Conservation (phyloP, 169 alveolate species). For the Plasmodium vinckei region DNA sequence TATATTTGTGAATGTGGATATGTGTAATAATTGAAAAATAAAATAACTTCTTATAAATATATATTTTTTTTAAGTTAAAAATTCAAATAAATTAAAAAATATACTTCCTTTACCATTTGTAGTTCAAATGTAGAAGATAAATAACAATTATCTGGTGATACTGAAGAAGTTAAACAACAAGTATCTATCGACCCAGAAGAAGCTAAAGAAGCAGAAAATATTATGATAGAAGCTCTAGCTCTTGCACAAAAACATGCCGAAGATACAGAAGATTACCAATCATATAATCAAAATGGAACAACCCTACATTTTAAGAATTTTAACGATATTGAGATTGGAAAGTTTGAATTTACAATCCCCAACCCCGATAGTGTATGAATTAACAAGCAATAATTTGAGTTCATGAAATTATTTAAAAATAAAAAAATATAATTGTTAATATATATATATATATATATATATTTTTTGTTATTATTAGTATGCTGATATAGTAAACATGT, state of each 20-base stretch:
- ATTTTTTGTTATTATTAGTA: constrained; percentile 30
- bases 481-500: constrained; percentile 18
- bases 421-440: background rate
- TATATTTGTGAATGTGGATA: too few species aligned
- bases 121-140: too few species aligned
- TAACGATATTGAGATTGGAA: constrained; percentile 53
- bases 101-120: too few species aligned
- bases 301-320: constrained; percentile 42
- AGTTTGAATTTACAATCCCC: constrained; percentile 9
- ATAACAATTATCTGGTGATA: too few species aligned
- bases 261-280: constrained; percentile 4
- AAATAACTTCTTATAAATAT: too few species aligned
- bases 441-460: background rate
- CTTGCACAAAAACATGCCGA: constrained; percentile 10
- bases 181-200: too few species aligned
- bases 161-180: too few species aligned
- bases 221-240: constrained; percentile 26
- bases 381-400: background rate
- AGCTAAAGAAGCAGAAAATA: background rate
- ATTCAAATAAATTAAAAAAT: too few species aligned
- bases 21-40: too few species aligned
- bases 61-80: too few species aligned
- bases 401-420: background rate
- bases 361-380: constrained; percentile 36
- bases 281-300: constrained; percentile 25